These are phyloP conservation scores for Thymus quinquecostatus DNA, from an alignment of 257 asterid genomes.

Conservation along the genomic window DNA sequence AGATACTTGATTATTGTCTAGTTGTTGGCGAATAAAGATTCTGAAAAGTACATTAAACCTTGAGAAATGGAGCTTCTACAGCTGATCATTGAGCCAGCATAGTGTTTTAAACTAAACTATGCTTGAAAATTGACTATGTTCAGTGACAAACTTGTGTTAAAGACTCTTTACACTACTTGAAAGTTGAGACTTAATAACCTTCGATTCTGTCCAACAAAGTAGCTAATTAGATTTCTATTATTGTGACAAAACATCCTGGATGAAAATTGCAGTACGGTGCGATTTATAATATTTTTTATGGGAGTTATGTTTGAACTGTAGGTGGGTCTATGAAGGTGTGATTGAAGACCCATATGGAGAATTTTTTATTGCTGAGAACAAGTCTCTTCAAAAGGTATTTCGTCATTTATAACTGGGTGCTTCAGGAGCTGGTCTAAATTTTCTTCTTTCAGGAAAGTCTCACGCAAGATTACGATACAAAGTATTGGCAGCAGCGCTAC, in stretches of 20 bases:
- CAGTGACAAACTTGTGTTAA: not conserved
- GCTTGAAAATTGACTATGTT: constrained; percentile 17
- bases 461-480: constrained; percentile 89
- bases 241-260: constrained; percentile 14
- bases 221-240: not conserved
- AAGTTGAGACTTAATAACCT: constrained; percentile 14
- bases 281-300: constrained; percentile 26
- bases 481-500: constrained; percentile 96
- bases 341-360: constrained; percentile 95
- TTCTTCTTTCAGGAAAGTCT: constrained; percentile 83
- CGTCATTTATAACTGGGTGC: constrained; percentile 21
- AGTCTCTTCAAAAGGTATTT: constrained; percentile 88
- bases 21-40: constrained; percentile 23
- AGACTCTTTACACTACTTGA: not conserved
- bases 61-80: constrained; percentile 18
- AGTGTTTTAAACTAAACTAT: constrained; percentile 3
- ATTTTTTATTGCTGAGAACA: constrained; percentile 96
- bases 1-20: constrained; percentile 20
- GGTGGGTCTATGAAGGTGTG: constrained; percentile 99
- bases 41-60: constrained; percentile 19
- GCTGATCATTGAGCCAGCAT: constrained; percentile 17
- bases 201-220: constrained; percentile 14
- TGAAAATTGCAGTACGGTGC: constrained; percentile 3
- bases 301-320: constrained; percentile 36
- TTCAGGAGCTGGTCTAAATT: constrained; percentile 38